These are phyloP conservation scores for Thielaviopsis populi DNA, from an alignment of 2,329 filamentous ascomycete species.

Conservation along the genomic window DNA sequence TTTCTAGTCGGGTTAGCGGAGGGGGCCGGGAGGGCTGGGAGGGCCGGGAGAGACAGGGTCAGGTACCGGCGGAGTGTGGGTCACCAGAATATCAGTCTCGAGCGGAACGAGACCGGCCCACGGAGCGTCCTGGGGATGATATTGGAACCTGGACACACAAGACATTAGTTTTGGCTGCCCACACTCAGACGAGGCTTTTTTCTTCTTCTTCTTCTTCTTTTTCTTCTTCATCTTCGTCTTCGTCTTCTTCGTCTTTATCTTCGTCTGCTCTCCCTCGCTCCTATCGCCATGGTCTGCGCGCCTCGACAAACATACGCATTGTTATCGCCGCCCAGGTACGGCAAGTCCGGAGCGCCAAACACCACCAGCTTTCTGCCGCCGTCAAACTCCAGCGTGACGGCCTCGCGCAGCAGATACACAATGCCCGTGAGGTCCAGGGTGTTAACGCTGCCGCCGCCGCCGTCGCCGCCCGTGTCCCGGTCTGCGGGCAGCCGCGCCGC, in stretches of 20 bases:
- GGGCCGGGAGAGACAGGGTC: neutral
- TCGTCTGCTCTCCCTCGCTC: no score
- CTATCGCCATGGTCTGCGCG: neutral
- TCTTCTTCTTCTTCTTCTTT: constrained; percentile 30
- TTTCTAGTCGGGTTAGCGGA: constrained; percentile 28
- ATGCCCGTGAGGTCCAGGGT: constrained; percentile 47
- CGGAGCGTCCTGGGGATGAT: constrained; percentile 25
- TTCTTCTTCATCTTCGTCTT: no score
- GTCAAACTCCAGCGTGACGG: constrained; percentile 45
- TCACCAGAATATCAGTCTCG: constrained; percentile 64
- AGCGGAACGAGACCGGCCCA: constrained; percentile 58
- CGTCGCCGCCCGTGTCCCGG: constrained; percentile 7
- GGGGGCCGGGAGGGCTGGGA: neutral
- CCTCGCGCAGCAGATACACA: constrained; percentile 54
- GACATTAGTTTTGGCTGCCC: neutral
- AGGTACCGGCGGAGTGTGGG: constrained; percentile 58
- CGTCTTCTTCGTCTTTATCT: no score
- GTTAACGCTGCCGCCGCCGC: neutral
- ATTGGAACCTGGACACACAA: constrained; percentile 35
- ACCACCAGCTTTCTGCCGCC: constrained; percentile 48
- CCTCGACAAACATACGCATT: constrained; percentile 11
- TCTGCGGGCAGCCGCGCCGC: constrained; percentile 44
- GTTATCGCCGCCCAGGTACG: constrained; percentile 42
- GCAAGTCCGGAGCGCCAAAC: constrained; percentile 72
- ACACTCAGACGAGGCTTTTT: constrained; percentile 21